These are phyloP conservation scores for Blastobotrys capitulatus DNA, from an alignment of 1,139 yeast genomes.

Conservation along the genomic window DNA sequence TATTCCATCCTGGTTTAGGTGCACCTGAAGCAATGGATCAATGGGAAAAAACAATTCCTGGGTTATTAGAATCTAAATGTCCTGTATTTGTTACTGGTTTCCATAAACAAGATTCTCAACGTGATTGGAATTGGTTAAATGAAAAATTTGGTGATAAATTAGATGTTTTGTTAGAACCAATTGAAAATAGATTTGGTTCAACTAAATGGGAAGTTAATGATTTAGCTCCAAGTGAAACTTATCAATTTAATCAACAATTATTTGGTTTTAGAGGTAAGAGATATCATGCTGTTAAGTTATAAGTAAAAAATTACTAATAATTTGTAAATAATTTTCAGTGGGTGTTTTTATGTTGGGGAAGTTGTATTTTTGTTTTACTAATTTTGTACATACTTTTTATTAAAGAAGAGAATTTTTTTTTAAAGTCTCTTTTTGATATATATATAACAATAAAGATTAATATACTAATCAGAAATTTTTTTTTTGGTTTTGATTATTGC, in stretches of 20 bases:
- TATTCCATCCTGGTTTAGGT: constrained; percentile 93
- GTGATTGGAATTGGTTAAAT: constrained; percentile 69
- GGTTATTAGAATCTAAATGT: constrained; percentile 86
- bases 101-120: constrained; percentile 63
- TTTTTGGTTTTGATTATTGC: no score
- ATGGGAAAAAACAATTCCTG: constrained; percentile 82
- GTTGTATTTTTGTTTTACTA: no score
- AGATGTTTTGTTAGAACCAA: constrained; percentile 74
- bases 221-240: constrained; percentile 83
- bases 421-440: no score
- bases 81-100: constrained; percentile 87
- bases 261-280: constrained; percentile 95
- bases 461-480: no score
- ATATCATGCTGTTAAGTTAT: constrained; percentile 63
- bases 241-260: constrained; percentile 82
- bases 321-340: neutral
- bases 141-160: constrained; percentile 65
- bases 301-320: neutral
- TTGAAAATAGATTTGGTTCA: constrained; percentile 69
- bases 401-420: no score
- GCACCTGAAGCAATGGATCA: constrained; percentile 73
- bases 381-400: no score
- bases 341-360: no score
- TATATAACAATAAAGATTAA: no score
- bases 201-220: constrained; percentile 95